phyloP scores from a whole-genome alignment of 2,329 filamentous ascomycete species.

The Fusarium multiceps region DNA sequence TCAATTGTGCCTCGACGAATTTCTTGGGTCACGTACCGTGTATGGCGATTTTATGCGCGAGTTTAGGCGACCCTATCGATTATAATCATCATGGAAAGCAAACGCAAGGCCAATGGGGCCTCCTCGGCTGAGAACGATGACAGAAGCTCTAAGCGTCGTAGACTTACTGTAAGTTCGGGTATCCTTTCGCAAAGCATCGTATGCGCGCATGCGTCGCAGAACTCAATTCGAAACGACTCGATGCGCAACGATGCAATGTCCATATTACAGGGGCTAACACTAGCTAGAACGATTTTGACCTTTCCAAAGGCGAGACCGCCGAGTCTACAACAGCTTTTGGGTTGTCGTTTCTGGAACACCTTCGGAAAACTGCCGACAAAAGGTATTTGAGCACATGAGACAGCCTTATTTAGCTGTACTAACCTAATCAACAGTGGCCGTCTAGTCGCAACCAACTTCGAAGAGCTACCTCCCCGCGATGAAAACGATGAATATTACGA shows the following conservation, averaged over 20 bases:
- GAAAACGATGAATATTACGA: conserved; percentile 81
- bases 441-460: conserved; percentile 78
- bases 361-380: conserved; percentile 83
- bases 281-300: conserved; percentile 57
- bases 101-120: conserved; percentile 65
- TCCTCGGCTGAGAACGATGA: conserved; percentile 61
- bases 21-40: conserved; percentile 4
- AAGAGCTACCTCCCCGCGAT: conserved; percentile 73
- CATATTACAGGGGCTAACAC: conserved; percentile 19
- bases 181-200: conserved; percentile 10
- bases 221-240: not conserved
- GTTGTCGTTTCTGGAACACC: conserved; percentile 77
- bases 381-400: conserved; percentile 64
- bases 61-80: conserved; percentile 41
- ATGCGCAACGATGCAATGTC: not conserved
- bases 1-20: conserved; percentile 46
- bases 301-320: conserved; percentile 68
- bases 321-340: conserved; percentile 79
- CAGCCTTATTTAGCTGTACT: conserved; percentile 27
- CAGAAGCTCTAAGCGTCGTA: conserved; percentile 67
- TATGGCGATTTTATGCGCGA: conserved; percentile 45
- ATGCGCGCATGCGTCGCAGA: not conserved
- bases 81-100: conserved; percentile 62
- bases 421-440: conserved; percentile 68
- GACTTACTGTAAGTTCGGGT: conserved; percentile 60